These are phyloP conservation scores for Exophiala xenobiotica DNA, from an alignment of 2,329 filamentous ascomycete species.

Conservation along the genomic window DNA sequence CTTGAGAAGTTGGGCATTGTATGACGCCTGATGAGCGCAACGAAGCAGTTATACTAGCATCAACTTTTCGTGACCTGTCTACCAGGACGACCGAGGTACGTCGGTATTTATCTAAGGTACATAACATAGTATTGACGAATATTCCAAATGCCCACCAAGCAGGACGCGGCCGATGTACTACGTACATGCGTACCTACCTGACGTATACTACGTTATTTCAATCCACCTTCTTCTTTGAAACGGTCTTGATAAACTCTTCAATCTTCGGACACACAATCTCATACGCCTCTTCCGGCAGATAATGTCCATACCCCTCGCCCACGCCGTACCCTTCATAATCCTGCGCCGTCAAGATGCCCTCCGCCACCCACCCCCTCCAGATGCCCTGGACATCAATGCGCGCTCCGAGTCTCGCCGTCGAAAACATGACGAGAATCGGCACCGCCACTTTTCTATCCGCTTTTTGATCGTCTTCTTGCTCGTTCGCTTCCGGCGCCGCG, in stretches of 20 bases:
- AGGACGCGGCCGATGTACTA: too few species aligned
- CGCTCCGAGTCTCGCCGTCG: constrained; percentile 43
- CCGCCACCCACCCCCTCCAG: constrained; percentile 48
- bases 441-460: constrained; percentile 45
- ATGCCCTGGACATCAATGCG: constrained; percentile 35
- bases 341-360: too few species aligned
- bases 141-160: too few species aligned
- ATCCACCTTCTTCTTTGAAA: constrained; percentile 18
- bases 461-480: constrained; percentile 48
- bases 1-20: constrained; percentile 12
- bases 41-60: too few species aligned
- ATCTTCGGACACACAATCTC: constrained; percentile 31
- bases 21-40: background rate
- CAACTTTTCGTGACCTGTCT: background rate
- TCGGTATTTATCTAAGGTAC: background rate
- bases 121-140: too few species aligned
- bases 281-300: constrained; percentile 48
- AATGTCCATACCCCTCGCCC: constrained; percentile 42
- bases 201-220: background rate
- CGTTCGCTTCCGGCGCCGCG: constrained; percentile 42
- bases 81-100: background rate
- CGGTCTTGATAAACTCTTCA: constrained; percentile 21
- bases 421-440: constrained; percentile 48
- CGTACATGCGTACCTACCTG: background rate
- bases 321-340: constrained; percentile 25